Conservation (phyloP, 164 flowering plant genomes). For the Paratinospora sagittata region DNA sequence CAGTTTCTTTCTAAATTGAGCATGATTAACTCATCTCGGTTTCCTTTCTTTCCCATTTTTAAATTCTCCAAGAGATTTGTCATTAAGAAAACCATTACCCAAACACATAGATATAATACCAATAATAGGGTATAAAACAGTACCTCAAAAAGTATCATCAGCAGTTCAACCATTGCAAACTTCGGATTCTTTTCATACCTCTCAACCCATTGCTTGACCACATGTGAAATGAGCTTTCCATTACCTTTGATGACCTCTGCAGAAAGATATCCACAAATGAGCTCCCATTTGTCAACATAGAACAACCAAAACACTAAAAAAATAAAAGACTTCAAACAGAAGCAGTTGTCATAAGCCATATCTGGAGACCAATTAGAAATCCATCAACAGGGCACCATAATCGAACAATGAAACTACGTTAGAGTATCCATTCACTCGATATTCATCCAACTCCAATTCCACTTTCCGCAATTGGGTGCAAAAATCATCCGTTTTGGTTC, state of each 20-base stretch:
- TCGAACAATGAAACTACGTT: neutral
- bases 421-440: too few relatives aligned
- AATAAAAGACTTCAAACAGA: neutral
- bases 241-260: conserved; percentile 72
- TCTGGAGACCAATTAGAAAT: neutral
- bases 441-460: too few relatives aligned
- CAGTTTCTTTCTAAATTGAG: neutral
- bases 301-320: neutral
- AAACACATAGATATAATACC: too few relatives aligned
- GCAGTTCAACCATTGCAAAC: too few relatives aligned
- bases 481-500: too few relatives aligned
- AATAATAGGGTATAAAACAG: too few relatives aligned
- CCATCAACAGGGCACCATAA: neutral
- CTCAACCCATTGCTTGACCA: conserved; percentile 81
- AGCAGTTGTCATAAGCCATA: neutral
- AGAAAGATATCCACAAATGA: conserved; percentile 13
- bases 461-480: too few relatives aligned
- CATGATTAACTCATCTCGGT: too few relatives aligned
- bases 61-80: too few relatives aligned
- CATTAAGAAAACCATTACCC: too few relatives aligned
- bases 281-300: neutral
- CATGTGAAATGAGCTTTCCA: conserved; percentile 63
- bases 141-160: too few relatives aligned
- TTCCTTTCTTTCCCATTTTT: neutral
- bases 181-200: too few relatives aligned